Percentiles rank a stretch among this genome's conserved stretches.
Evolutionary conservation across 1,139 yeast species (phyloP).

Genomic region (Pichia sp.): DNA sequence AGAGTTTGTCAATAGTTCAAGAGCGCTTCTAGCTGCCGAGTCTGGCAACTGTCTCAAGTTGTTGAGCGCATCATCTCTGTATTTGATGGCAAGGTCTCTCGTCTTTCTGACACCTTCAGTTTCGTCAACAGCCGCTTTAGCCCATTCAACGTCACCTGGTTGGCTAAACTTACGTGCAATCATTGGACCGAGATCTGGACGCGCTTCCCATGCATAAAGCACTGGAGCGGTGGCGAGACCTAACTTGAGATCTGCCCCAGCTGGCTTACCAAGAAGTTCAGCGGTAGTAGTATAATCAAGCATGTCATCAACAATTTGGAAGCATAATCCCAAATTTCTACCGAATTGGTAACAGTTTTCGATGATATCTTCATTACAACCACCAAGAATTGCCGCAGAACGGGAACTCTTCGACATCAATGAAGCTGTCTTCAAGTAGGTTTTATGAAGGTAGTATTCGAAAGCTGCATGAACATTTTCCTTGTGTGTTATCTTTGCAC

Average conservation of each 20-base stretch:
- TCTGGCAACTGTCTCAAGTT: constrained; percentile 75
- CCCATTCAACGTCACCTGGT: constrained; percentile 78
- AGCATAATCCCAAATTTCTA: constrained; percentile 86
- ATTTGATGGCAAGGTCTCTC: constrained; percentile 64
- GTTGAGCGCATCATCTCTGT: constrained; percentile 66
- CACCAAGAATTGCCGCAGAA: constrained; percentile 89
- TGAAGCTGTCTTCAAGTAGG: constrained; percentile 91
- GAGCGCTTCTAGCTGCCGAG: constrained; percentile 82
- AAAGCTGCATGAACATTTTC: constrained; percentile 81
- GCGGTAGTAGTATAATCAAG: constrained; percentile 87
- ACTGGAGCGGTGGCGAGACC: constrained; percentile 98
- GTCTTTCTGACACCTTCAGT: constrained; percentile 77
- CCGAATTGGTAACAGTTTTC: constrained; percentile 91
- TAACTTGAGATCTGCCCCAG: constrained; percentile 87
- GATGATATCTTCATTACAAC: constrained; percentile 64
- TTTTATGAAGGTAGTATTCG: constrained; percentile 90
- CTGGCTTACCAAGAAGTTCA: constrained; percentile 82
- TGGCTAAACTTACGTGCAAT: constrained; percentile 75
- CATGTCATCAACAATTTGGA: constrained; percentile 95
- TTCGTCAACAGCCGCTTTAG: constrained; percentile 64
- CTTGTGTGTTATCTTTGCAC: constrained; percentile 53
- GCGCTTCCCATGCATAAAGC: constrained; percentile 85
- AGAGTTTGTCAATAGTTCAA: constrained; percentile 77
- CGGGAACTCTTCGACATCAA: constrained; percentile 93
- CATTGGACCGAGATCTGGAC: constrained; percentile 75